A percentile compares a stretch with the other conserved stretches of the same genome.
These are phyloP conservation scores for Casaregolazyma suthepensis DNA, from an alignment of 1,139 yeast species.

Conservation along the genomic window DNA sequence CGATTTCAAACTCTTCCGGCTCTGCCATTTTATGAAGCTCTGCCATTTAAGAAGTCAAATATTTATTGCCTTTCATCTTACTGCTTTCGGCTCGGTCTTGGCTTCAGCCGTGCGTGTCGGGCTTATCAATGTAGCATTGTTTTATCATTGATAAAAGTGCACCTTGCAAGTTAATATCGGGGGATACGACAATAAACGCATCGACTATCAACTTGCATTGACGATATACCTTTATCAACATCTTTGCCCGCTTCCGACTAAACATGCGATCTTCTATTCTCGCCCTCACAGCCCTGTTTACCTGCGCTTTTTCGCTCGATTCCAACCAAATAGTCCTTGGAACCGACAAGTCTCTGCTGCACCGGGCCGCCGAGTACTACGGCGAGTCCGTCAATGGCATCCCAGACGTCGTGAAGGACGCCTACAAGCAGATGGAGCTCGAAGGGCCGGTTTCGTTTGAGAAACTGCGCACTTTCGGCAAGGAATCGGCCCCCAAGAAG, in stretches of 20 bases:
- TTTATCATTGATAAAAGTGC: no score
- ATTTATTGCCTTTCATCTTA: no score
- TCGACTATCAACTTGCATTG: no score
- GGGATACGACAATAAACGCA: no score
- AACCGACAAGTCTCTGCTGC: conserved; percentile 8
- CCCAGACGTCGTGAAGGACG: not conserved
- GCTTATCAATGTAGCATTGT: no score
- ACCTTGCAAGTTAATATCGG: no score
- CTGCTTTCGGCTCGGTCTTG: no score
- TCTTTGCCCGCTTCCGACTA: no score
- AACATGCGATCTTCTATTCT: no score
- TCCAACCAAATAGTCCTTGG: not conserved
- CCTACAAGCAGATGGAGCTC: not conserved
- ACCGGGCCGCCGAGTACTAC: conserved; percentile 12
- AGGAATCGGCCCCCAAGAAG: conserved; percentile 6
- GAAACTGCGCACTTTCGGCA: not conserved
- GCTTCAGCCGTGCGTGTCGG: no score
- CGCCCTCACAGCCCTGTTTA: not conserved
- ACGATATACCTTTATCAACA: no score
- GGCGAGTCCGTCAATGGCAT: conserved; percentile 9
- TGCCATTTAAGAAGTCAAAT: no score
- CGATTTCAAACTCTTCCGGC: not conserved
- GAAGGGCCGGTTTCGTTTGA: not conserved
- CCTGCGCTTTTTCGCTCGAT: not conserved
- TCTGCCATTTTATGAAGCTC: not conserved